Evolutionary conservation across 2,329 filamentous ascomycete species (phyloP), one percentile per base, ranked within the genome.

Genomic region (Penicillium sp.): DNA sequence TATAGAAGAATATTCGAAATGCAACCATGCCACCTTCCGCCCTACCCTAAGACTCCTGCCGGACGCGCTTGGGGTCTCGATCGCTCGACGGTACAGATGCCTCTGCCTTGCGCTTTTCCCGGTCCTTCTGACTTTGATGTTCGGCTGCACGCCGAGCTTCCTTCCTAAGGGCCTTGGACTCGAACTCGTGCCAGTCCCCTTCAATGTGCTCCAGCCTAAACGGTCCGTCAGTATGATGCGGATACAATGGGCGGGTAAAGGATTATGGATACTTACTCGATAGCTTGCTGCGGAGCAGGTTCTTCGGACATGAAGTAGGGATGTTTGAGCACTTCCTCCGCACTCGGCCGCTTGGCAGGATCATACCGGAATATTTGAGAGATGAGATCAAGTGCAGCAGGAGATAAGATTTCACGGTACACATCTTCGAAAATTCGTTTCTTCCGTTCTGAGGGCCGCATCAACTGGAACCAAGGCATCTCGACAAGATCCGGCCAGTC

Each of bases 171-270:
- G 91, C 92, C 75, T 99, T 99, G 49, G 91, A 96, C 75, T 99
- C 94, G 65, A 97, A 96, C 69, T 99, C 94, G 68, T 99, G 94
- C 94, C 94, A 99, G 64, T 99, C 94, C 18, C 94, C 94, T 63
- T 94, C 85, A 24, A 99, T 81, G 42, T 86, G 79, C 53, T 87
- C 85, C 43, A 99, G 82, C 65, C 89, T 90, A 56, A 6, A 50
- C 18, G 34, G 2, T 17, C n/a, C 54, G 52, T 60, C 36, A 41
- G 42, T 42, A 30, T 27, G 1, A 9, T 20, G 18, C 8, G 26
- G 8, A 9, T 17, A n/a, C 24, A 27, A 6, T 27, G 37, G 26
- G n/a, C 27, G 48, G 13, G 17, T 23, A 18, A 2, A 4, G 13
- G 42, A 20, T 7, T n/a, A 2, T 40, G 44, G 42, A 46, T 2